Conservation (phyloP, 106 monocot genomes). For the Xerophyta viscosa region DNA sequence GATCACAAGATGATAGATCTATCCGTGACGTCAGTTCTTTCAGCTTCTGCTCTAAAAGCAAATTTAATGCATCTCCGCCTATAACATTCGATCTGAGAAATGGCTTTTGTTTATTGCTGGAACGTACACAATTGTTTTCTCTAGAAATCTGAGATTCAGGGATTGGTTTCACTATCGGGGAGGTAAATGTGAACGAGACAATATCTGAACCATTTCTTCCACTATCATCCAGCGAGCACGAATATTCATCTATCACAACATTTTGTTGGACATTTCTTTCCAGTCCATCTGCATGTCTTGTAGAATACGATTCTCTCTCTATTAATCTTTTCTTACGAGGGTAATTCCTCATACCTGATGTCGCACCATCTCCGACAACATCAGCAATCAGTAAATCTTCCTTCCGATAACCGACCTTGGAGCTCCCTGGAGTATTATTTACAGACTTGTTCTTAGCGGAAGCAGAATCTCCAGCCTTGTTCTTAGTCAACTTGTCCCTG, state of each 20-base stretch:
- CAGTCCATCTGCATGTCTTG: slow-evolving; percentile 10
- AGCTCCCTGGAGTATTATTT: slow-evolving; percentile 27
- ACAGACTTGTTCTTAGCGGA: slow-evolving; percentile 31
- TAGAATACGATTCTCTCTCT: slow-evolving; percentile 16
- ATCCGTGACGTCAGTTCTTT: slow-evolving; percentile 55
- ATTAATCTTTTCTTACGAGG: slow-evolving; percentile 63
- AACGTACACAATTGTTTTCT: slow-evolving; percentile 7
- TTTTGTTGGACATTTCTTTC: slow-evolving; percentile 29
- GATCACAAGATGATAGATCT: slow-evolving; percentile 24
- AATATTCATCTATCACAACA: slow-evolving; percentile 32
- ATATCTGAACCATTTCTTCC: slow-evolving; percentile 37
- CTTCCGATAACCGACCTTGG: slow-evolving; percentile 17
- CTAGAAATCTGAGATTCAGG: slow-evolving; percentile 3
- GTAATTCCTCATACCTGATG: slow-evolving; percentile 24
- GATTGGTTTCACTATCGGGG: slow-evolving; percentile 37
- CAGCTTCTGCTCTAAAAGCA: slow-evolving; percentile 78
- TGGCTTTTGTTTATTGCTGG: slow-evolving; percentile 10
- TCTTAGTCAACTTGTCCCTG: slow-evolving; percentile 29
- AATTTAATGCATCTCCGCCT: slow-evolving; percentile 62
- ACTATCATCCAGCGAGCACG: slow-evolving; percentile 19
- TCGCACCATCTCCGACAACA: neutral
- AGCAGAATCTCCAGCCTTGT: slow-evolving; percentile 16
- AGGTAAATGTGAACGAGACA: slow-evolving; percentile 67
- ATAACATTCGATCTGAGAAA: slow-evolving; percentile 30
- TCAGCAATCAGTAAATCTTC: neutral